phyloP scores from a whole-genome alignment of 257 asterid species.

The Echium plantagineum region DNA sequence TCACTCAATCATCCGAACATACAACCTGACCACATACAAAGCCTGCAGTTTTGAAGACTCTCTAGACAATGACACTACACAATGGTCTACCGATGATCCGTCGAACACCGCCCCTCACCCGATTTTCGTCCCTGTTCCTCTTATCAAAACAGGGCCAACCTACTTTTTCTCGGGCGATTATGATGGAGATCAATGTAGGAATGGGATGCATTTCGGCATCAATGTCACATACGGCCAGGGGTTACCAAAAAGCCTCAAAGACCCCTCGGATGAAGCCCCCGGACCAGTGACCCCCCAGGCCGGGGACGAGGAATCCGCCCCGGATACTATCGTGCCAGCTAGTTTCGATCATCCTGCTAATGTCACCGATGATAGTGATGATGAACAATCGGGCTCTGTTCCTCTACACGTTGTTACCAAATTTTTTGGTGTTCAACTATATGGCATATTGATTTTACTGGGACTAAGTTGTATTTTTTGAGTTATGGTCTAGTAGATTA shows the following conservation, averaged over 20 bases:
- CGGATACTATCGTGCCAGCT: slow-evolving; percentile 71
- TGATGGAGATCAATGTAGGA: slow-evolving; percentile 76
- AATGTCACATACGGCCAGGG: slow-evolving; percentile 65
- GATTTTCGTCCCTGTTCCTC: slow-evolving; percentile 44
- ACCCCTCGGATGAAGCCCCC: slow-evolving; percentile 29
- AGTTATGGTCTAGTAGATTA: background rate
- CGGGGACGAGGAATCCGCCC: slow-evolving; percentile 44
- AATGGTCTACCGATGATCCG: slow-evolving; percentile 61
- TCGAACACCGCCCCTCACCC: slow-evolving; percentile 38
- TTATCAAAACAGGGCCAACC: slow-evolving; percentile 31
- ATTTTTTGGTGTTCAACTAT: slow-evolving; percentile 19
- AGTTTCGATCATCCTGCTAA: slow-evolving; percentile 55
- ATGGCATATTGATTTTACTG: slow-evolving; percentile 18
- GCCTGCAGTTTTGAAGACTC: slow-evolving; percentile 39
- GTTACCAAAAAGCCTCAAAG: slow-evolving; percentile 37
- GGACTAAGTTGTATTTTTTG: slow-evolving; percentile 19
- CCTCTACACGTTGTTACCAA: slow-evolving; percentile 13
- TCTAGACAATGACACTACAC: slow-evolving; percentile 42
- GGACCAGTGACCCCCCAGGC: slow-evolving; percentile 44
- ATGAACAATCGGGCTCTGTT: slow-evolving; percentile 32
- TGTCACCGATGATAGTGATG: slow-evolving; percentile 29
- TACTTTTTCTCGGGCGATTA: slow-evolving; percentile 80
- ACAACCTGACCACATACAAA: slow-evolving; percentile 51
- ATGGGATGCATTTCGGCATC: slow-evolving; percentile 47
- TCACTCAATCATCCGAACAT: slow-evolving; percentile 72